phyloP scores from a whole-genome alignment of 192 early-diverging fungal species.

The Gigaspora rosea region DNA sequence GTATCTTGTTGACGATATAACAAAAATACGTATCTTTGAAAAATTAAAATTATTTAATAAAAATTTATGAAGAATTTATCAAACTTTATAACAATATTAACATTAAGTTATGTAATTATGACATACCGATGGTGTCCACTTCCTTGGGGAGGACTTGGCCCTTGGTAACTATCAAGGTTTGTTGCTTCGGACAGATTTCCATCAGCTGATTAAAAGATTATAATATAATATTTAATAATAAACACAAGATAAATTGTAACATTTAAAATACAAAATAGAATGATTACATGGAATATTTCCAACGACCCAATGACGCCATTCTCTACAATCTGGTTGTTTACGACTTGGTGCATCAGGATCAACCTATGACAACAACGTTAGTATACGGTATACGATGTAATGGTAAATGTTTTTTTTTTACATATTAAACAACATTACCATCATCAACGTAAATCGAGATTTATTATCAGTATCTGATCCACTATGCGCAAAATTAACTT shows the following conservation, averaged over 20 bases:
- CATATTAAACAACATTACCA: not conserved
- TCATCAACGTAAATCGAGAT: not conserved
- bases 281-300: slow-evolving; percentile 51
- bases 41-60: too few species aligned
- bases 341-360: slow-evolving; percentile 62
- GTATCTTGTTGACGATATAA: slow-evolving; percentile 52
- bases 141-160: slow-evolving; percentile 52
- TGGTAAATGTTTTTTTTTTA: not conserved
- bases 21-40: slow-evolving; percentile 38
- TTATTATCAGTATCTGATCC: not conserved
- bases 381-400: not conserved
- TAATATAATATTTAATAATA: not conserved
- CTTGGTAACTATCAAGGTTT: slow-evolving; percentile 45
- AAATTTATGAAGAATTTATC: too few species aligned
- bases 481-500: not conserved
- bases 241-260: too few species aligned
- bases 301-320: slow-evolving; percentile 62
- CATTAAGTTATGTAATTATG: not conserved
- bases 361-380: slow-evolving; percentile 34
- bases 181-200: slow-evolving; percentile 33
- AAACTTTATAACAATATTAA: too few species aligned
- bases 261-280: not conserved
- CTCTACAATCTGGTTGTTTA: slow-evolving; percentile 40
- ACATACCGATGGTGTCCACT: slow-evolving; percentile 61
- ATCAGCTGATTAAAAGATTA: not conserved